Base-by-base conservation (phyloP, 2,329 filamentous ascomycete species). In the Raffaelea ambrosiae region DNA sequence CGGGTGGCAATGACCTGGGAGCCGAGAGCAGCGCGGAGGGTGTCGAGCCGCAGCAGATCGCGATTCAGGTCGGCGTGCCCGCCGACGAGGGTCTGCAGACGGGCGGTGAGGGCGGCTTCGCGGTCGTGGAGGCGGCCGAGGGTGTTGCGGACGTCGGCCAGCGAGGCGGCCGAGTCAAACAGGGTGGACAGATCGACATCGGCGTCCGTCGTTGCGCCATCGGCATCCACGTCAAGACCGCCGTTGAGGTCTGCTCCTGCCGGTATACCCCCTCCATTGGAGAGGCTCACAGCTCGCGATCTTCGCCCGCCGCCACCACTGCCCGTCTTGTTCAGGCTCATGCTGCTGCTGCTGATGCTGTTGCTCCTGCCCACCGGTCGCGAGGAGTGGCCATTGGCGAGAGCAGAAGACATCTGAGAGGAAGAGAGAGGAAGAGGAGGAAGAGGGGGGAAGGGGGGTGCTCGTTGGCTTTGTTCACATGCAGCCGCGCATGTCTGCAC, bases 61-160 rank as follows among this genome's bases (percentile, higher is more conserved):
- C 89, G 86, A 19, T 86, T 84, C 44, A 98, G 79, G 61, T 95
- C 86, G 52, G 87, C 82, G 62, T 97, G 89, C 1, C 87, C 89
- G 53, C 84, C 80, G 43, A 96, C 70, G 46, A 96, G 79, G 46
- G 77, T 72, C 64, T 91, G 81, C 40, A 97, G 81, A 41, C 82
- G 84, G 47, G 76, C 73, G 1, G 84, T 88, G 53, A 96, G 81
- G 47, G 75, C 67, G 52, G 81, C 75, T 66, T 97, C 90, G 60
- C 85, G 85, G 45, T 74, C 69, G 60, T 90, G 86, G 45, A 97
- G 80, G 56, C 81, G 73, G 40, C 80, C 75, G 54, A 98, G 79
- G 47, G 85, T 82, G 51, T 83, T 77, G 60, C 84, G 85, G 62
- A 98, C 85, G 54, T 95, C 87, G 55, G 84, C 76, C 55, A 90